Conservation (phyloP, 306 rosid species). For the Trichosanthes cucumerina region DNA sequence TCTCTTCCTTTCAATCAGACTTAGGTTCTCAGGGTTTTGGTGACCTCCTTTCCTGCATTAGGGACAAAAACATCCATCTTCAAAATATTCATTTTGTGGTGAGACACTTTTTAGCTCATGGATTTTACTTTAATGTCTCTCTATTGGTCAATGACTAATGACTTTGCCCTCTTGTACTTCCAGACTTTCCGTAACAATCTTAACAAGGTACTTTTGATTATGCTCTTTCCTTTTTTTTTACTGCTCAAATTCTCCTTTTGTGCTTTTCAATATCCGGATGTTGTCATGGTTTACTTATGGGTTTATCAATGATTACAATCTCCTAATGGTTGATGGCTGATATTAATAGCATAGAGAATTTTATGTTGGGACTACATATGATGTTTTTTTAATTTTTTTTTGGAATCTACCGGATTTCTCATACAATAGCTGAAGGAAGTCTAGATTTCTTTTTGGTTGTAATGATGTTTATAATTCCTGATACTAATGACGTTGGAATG, state of each 20-base stretch:
- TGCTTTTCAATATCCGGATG: not conserved
- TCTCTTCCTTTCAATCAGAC: conserved; percentile 35
- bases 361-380: not conserved
- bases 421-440: not conserved
- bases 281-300: not conserved
- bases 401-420: not conserved
- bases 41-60: conserved; percentile 78
- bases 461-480: not conserved
- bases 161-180: conserved; percentile 6
- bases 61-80: conserved; percentile 72
- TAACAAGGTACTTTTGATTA: conserved; percentile 52
- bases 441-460: not conserved
- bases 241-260: not conserved
- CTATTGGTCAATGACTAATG: conserved; percentile 16
- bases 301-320: not conserved
- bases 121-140: conserved; percentile 8
- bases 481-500: not conserved
- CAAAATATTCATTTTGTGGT: conserved; percentile 98
- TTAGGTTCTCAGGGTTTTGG: conserved; percentile 88
- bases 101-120: conserved; percentile 18
- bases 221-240: not conserved
- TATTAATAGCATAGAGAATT: not conserved
- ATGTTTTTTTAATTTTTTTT: not conserved
- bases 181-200: conserved; percentile 96
- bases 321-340: not conserved